These are phyloP conservation scores for Ophiocordyceps unilateralis DNA, from an alignment of 2,329 filamentous ascomycete genomes.

Conservation along the genomic window DNA sequence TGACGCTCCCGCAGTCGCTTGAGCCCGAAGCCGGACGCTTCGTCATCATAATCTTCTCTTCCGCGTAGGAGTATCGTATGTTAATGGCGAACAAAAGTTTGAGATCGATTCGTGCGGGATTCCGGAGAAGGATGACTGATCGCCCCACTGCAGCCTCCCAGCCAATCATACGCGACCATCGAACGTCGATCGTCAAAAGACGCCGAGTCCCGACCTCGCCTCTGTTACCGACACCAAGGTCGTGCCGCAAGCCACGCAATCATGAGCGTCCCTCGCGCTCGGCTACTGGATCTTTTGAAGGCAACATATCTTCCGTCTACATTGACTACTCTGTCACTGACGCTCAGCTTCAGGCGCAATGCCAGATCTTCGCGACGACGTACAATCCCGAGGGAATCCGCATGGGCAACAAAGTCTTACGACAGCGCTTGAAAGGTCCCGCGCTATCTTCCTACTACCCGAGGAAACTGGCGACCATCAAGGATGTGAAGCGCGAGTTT, in stretches of 20 bases:
- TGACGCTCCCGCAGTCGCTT: neutral
- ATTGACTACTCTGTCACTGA: neutral
- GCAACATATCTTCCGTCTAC: constrained; percentile 23
- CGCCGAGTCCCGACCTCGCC: too few relatives aligned
- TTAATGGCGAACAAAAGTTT: too few relatives aligned
- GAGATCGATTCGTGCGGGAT: too few relatives aligned
- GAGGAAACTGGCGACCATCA: constrained; percentile 50
- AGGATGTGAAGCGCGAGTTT: constrained; percentile 57
- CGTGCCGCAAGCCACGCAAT: constrained; percentile 18
- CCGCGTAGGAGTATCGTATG: neutral
- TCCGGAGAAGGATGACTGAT: too few relatives aligned
- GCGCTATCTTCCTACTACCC: constrained; percentile 80
- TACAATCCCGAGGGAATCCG: constrained; percentile 76
- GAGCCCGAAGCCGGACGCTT: constrained; percentile 14
- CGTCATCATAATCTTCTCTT: constrained; percentile 14
- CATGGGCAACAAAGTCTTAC: constrained; percentile 80
- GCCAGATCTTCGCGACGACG: constrained; percentile 75
- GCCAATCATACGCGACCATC: constrained; percentile 3
- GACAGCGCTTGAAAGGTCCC: constrained; percentile 75
- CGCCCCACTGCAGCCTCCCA: neutral
- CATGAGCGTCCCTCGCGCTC: constrained; percentile 45
- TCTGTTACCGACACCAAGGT: too few relatives aligned
- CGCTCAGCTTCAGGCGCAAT: constrained; percentile 49
- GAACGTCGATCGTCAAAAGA: neutral
- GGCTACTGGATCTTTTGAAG: constrained; percentile 61